Evolutionary conservation across 164 flowering plant species (phyloP).

Genomic region (Piper betle): DNA sequence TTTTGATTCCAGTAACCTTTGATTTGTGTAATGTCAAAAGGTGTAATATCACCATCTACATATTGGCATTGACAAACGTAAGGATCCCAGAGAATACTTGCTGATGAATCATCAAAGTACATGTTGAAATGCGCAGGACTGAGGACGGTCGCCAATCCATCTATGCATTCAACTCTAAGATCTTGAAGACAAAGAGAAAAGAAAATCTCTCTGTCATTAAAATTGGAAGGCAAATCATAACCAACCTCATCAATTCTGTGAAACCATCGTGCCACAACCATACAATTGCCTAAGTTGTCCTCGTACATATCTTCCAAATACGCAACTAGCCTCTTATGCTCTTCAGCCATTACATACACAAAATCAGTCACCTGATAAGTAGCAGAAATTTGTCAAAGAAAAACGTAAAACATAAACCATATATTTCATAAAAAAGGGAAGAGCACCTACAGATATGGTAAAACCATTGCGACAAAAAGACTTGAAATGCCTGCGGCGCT

Average conservation of each 20-base stretch:
- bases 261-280: slow-evolving; percentile 94
- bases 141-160: slow-evolving; percentile 80
- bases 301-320: slow-evolving; percentile 84
- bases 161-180: slow-evolving; percentile 89
- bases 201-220: slow-evolving; percentile 90
- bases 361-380: slow-evolving; percentile 52
- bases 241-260: slow-evolving; percentile 94
- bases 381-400: background rate
- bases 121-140: slow-evolving; percentile 65
- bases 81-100: slow-evolving; percentile 26
- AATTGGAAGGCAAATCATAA: slow-evolving; percentile 52
- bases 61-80: slow-evolving; percentile 49
- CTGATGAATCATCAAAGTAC: slow-evolving; percentile 26
- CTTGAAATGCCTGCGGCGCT: slow-evolving; percentile 51
- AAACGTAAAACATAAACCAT: background rate
- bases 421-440: background rate
- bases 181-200: slow-evolving; percentile 93
- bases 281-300: slow-evolving; percentile 63
- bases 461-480: slow-evolving; percentile 62
- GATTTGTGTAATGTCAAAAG: slow-evolving; percentile 57
- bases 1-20: slow-evolving; percentile 82
- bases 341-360: slow-evolving; percentile 74
- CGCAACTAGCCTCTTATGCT: slow-evolving; percentile 60
- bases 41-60: slow-evolving; percentile 50
- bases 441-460: slow-evolving; percentile 47